Percentiles rank a stretch among this genome's conserved stretches.
phyloP scores from a whole-genome alignment of 2,329 filamentous ascomycete species.

The Fusarium zealandicum region DNA sequence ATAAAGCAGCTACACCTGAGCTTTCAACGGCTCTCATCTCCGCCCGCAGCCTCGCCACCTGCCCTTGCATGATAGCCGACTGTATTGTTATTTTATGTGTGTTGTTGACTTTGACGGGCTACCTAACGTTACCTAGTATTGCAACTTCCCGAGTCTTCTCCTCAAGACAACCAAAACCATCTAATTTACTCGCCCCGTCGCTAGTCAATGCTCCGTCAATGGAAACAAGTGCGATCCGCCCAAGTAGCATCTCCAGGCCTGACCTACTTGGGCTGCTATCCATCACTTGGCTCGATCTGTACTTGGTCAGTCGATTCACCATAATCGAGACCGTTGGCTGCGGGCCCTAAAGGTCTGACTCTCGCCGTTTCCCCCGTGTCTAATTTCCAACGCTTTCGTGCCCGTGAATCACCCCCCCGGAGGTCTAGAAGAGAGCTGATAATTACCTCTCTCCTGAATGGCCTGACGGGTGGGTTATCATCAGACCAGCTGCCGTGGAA shows the following conservation, averaged over 20 bases:
- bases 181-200: conserved; percentile 11
- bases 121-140: too few species aligned
- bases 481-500: conserved; percentile 2
- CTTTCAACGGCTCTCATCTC: conserved; percentile 6
- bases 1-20: not conserved
- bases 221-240: conserved; percentile 7
- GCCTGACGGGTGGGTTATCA: conserved; percentile 9
- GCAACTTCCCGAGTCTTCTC: not conserved
- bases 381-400: conserved; percentile 24
- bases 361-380: conserved; percentile 2
- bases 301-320: conserved; percentile 16
- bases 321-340: conserved; percentile 6
- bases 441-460: conserved; percentile 12
- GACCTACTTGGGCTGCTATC: not conserved
- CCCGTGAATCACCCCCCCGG: not conserved
- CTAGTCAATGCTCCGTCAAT: conserved; percentile 4
- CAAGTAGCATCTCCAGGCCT: conserved; percentile 3
- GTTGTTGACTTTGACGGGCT: not conserved
- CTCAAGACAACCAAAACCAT: conserved; percentile 10
- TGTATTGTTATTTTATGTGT: not conserved
- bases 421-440: conserved; percentile 3
- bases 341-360: conserved; percentile 3
- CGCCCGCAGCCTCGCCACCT: not conserved
- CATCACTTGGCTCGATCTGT: conserved; percentile 9
- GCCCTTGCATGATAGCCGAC: conserved; percentile 12